Conservation (phyloP, 1,284 basidiomycete genomes). For the Pterulicium gracile region DNA sequence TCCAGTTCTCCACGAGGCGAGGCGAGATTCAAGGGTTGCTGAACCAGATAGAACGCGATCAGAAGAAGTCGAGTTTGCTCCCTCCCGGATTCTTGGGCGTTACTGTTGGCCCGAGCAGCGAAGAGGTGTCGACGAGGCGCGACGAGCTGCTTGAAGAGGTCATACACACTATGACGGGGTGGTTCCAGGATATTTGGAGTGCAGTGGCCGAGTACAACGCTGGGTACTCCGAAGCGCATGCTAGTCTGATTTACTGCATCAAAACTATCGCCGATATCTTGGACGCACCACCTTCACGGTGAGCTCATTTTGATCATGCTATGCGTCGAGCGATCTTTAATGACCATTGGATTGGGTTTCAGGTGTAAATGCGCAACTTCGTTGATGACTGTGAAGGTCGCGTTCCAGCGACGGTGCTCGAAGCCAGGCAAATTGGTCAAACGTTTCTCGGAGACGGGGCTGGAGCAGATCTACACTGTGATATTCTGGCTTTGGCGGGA, state of each 20-base stretch:
- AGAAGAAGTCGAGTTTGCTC: background rate
- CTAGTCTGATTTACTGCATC: constrained; percentile 39
- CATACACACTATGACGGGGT: constrained; percentile 38
- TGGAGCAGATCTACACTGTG: constrained; percentile 34
- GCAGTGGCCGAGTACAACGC: constrained; percentile 44
- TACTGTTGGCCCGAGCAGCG: background rate
- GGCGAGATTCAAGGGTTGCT: background rate
- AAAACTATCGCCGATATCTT: constrained; percentile 33
- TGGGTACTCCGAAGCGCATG: constrained; percentile 40
- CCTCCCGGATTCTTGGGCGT: background rate
- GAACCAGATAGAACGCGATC: background rate
- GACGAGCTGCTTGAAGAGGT: constrained; percentile 44
- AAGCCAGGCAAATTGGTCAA: constrained; percentile 33
- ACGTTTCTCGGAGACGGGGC: constrained; percentile 37
- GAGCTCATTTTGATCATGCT: constrained; percentile 5
- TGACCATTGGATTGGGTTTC: constrained; percentile 2
- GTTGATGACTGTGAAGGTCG: constrained; percentile 22
- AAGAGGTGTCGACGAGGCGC: constrained; percentile 18
- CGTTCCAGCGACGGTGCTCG: constrained; percentile 25
- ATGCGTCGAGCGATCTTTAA: background rate
- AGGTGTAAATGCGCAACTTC: constrained; percentile 33
- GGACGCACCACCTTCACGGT: constrained; percentile 17
- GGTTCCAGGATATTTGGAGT: constrained; percentile 52
- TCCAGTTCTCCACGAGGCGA: background rate
- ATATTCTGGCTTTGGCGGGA: constrained; percentile 62